phyloP scores from a whole-genome alignment of 768 basidiomycete genomes.

The Panaeolus papilionaceus region DNA sequence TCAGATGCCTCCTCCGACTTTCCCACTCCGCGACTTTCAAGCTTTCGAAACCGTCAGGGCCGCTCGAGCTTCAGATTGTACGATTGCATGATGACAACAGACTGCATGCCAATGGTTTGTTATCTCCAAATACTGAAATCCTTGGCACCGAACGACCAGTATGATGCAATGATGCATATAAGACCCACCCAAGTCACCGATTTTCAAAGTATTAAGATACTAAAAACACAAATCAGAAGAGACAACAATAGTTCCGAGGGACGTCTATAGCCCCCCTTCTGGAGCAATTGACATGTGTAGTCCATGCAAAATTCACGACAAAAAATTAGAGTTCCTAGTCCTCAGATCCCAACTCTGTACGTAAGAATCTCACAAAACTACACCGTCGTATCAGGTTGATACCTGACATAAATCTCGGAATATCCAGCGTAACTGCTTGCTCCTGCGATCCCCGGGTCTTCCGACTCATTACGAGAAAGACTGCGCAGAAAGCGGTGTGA shows the following conservation, averaged over 20 bases:
- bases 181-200: not conserved
- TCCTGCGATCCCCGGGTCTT: too few species aligned
- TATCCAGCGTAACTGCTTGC: too few species aligned
- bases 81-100: not conserved
- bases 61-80: not conserved
- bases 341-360: too few species aligned
- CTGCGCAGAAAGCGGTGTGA: too few species aligned
- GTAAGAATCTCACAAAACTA: too few species aligned
- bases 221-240: not conserved
- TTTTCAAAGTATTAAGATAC: not conserved
- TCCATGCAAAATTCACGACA: not conserved
- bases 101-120: not conserved
- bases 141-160: not conserved
- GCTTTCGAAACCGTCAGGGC: slow-evolving; percentile 1
- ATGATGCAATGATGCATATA: not conserved
- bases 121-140: not conserved
- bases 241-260: not conserved
- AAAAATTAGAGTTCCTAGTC: not conserved
- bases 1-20: not conserved
- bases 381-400: too few species aligned
- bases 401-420: too few species aligned
- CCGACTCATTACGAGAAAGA: too few species aligned
- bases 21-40: not conserved
- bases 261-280: not conserved
- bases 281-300: too few species aligned